A percentile compares a stretch with the other conserved stretches of the same genome.
phyloP scores from a whole-genome alignment of 352 stramenopile species.

The Pythium myriotylum region DNA sequence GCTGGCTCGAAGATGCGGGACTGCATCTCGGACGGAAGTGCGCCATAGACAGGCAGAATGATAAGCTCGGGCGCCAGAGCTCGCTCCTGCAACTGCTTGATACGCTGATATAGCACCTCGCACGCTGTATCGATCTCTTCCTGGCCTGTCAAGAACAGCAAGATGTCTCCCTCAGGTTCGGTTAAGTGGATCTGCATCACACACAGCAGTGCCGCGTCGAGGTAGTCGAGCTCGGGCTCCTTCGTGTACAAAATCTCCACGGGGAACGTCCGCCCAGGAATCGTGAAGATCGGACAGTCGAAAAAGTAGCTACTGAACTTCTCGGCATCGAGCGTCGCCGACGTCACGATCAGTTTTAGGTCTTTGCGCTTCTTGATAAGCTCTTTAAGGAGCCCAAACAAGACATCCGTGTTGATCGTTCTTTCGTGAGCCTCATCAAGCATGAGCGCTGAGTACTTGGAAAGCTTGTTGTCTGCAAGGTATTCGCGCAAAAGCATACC shows the following conservation, averaged over 20 bases:
- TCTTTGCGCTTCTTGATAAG: slow-evolving; percentile 85
- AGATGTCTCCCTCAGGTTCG: slow-evolving; percentile 97
- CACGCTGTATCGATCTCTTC: slow-evolving; percentile 99
- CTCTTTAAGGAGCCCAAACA: slow-evolving; percentile 96
- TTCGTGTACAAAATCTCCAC: slow-evolving; percentile 99
- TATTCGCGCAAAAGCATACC: slow-evolving; percentile 99
- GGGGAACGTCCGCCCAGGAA: slow-evolving; percentile 97
- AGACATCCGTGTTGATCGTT: slow-evolving; percentile 98
- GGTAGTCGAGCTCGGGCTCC: slow-evolving; percentile 97
- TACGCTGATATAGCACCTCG: slow-evolving; percentile 97
- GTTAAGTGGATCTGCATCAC: slow-evolving; percentile 99
- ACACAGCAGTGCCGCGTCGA: slow-evolving; percentile 97
- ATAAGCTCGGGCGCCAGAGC: slow-evolving; percentile 97
- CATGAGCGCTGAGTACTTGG: slow-evolving; percentile 95
- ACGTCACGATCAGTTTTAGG: slow-evolving; percentile 91
- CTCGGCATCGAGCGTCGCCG: slow-evolving; percentile 96
- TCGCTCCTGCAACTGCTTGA: slow-evolving; percentile 94
- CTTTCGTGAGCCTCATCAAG: slow-evolving; percentile 99
- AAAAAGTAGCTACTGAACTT: slow-evolving; percentile 99
- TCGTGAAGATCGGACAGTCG: slow-evolving; percentile 98
- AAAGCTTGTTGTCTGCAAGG: slow-evolving; percentile 95
- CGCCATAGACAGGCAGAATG: slow-evolving; percentile 98
- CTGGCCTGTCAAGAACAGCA: slow-evolving; percentile 99
- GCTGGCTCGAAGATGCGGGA: slow-evolving; percentile 98
- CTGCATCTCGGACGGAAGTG: slow-evolving; percentile 99